Evolutionary conservation across 805 yeast genomes (phyloP).

Genomic region (Diddensiella caesifluorescens): DNA sequence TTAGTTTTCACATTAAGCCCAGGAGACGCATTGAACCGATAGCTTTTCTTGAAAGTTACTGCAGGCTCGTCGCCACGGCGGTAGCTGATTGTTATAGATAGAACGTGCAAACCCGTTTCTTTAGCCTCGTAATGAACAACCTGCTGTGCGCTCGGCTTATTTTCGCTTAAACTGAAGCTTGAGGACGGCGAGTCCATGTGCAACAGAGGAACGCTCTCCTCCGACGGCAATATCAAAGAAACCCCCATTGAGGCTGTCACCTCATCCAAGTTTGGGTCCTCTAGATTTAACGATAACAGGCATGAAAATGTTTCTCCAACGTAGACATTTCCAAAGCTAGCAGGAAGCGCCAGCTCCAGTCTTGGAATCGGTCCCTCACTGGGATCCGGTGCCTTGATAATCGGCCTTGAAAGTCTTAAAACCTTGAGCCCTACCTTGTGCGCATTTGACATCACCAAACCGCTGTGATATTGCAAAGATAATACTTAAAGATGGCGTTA

Average conservation of each 20-base stretch:
- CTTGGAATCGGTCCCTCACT: neutral
- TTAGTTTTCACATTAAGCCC: constrained; percentile 30
- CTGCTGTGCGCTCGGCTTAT: constrained; percentile 11
- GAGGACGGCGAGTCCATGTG: constrained; percentile 9
- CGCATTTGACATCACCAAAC: neutral
- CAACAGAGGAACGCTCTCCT: constrained; percentile 8
- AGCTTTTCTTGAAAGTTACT: constrained; percentile 23
- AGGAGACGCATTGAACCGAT: constrained; percentile 29
- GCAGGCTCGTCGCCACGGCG: constrained; percentile 2
- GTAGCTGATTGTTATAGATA: constrained; percentile 24
- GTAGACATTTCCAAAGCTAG: constrained; percentile 27
- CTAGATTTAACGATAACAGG: constrained; percentile 17
- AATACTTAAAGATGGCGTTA: too few relatives aligned
- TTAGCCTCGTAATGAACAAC: constrained; percentile 23
- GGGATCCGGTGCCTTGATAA: constrained; percentile 19
- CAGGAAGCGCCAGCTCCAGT: constrained; percentile 22
- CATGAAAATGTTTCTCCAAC: constrained; percentile 31
- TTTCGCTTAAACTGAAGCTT: neutral
- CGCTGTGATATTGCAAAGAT: neutral
- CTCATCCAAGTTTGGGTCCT: constrained; percentile 2
- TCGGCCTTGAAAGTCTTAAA: constrained; percentile 30
- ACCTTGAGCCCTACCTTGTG: constrained; percentile 25
- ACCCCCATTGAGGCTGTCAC: constrained; percentile 18
- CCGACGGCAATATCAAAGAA: constrained; percentile 17
- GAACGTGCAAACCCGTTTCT: constrained; percentile 27